Base-by-base conservation (phyloP, 2,329 filamentous ascomycete genomes). In the Aureobasidium sp. region DNA sequence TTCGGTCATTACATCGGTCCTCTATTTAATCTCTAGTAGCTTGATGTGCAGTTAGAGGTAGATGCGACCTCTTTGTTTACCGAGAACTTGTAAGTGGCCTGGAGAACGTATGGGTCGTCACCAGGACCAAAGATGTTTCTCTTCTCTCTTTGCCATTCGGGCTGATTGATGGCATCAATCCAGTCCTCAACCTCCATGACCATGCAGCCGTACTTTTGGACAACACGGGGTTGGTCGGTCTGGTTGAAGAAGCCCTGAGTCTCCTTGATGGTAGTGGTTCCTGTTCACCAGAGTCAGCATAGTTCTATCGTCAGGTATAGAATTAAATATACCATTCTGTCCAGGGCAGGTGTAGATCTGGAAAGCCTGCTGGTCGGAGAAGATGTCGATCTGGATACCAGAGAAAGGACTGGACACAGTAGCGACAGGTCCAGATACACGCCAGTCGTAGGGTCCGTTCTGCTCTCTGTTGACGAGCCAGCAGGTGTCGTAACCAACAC, bases 111-210 rank as follows among this genome's bases (percentile, higher is more conserved):
- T 13, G 76, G 72, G 5, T 68, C 70, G 64, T 75, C 73, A 2
- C 69, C 73, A 2, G 78, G 77, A 2, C 77, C 75, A 64, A 77
- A 81, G 63, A 81, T 78, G 64, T 81, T 74, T 69, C 73, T 77
- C 66, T 78, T 75, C 50, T 79, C 75, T 61, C 92, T 83, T 63
- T 85, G 85, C 93, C 93, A 97, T 74, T 91, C 84, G 0, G 92
- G 92, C 68, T 95, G 84, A 76, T 96, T 97, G 76, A 97, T 94
- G 30, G 82, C 91, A 72, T 96, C 92, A 70, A 97, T 96, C 84
- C 86, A 97, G 73, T 94, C 91, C 79, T 97, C 85, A 13, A 94
- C 90, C 77, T 97, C 93, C 74, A 97, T 82, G 53, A 96, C 93
- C 30, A 96, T 71, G 74, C 93, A 97, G 37, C 90, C 91, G 70